Evolutionary conservation across 306 rosid genomes (phyloP), one percentile per base, ranked within the genome.

Genomic region (Parietaria judaica): DNA sequence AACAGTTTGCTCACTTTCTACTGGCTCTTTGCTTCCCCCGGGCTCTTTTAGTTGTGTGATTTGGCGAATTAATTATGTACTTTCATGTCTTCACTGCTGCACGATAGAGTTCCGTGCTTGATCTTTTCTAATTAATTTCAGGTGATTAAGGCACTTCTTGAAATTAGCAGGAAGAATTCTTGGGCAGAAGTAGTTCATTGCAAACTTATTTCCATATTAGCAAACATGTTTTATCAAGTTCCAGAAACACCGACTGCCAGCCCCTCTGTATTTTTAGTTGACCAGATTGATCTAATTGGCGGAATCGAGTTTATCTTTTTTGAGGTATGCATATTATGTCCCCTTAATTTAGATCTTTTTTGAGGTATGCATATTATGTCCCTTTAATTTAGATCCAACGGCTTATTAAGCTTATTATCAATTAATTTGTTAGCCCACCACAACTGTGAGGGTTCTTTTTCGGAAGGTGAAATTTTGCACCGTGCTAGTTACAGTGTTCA

Each of bases 181-280:
- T 94, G 99, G 99, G 99, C 95, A 69, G 99, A 88, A 64, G 70
- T 94, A 76, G 99, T 94, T 71, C 97, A 84, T 66, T 72, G 89
- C 83, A 94, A 86, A 81, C 97, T 94, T 66, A 79, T 89, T 78
- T 86, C 89, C 72, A 66, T 94, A 88, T 68, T 94, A 71, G 85
- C 95, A 61, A 88, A 94, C 80, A 86, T 88, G 97, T 94, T 94
- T 80, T 94, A 94, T 68, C 79, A 84, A 67, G 89, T 86, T 63
- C 80, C 79, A 17, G 87, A 85, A 64, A 86, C 68, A 0, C 68
- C 78, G 67, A 67, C 67, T 64, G 73, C 79, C 52, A 65, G 74
- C 52, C 66, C 83, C 45, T 81, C 82, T 8, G 70, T 79, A 56
- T 92, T 94, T 76, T 89, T 94, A 48, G 80, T 75, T 50, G 87